Conservation (phyloP, 192 early-diverging fungal species). For the Umbelopsis isabellina region DNA sequence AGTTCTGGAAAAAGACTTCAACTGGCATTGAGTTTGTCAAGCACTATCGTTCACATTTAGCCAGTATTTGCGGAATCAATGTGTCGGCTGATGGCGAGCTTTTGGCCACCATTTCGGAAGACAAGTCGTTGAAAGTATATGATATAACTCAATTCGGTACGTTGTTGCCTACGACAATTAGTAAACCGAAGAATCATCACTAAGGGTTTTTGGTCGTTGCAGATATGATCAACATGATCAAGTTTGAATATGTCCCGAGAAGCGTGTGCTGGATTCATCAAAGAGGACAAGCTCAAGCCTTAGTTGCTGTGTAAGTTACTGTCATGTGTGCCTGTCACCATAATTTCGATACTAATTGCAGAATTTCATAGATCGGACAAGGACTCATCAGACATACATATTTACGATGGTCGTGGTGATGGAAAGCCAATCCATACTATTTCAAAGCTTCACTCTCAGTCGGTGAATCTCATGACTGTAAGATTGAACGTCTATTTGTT, state of each 20-base stretch:
- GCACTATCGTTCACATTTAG: constrained; percentile 89
- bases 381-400: constrained; percentile 67
- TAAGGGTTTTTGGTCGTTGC: not conserved
- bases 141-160: constrained; percentile 95
- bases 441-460: constrained; percentile 66
- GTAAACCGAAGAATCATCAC: not conserved
- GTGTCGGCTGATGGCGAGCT: constrained; percentile 77
- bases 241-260: constrained; percentile 73
- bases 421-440: constrained; percentile 65
- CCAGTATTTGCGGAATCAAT: constrained; percentile 56
- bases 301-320: constrained; percentile 73
- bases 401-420: constrained; percentile 84
- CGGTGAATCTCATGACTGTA: constrained; percentile 79
- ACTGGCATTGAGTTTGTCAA: constrained; percentile 98
- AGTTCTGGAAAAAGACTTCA: constrained; percentile 97
- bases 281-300: constrained; percentile 79
- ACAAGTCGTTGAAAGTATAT: constrained; percentile 91
- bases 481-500: not conserved
- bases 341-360: not conserved
- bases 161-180: not conserved
- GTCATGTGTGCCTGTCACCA: not conserved
- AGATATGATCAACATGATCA: constrained; percentile 99
- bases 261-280: constrained; percentile 86
- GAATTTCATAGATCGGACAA: constrained; percentile 66
- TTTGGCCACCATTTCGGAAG: constrained; percentile 81